phyloP scores from a whole-genome alignment of 148 eudicot species.

The Euryodendron excelsum region DNA sequence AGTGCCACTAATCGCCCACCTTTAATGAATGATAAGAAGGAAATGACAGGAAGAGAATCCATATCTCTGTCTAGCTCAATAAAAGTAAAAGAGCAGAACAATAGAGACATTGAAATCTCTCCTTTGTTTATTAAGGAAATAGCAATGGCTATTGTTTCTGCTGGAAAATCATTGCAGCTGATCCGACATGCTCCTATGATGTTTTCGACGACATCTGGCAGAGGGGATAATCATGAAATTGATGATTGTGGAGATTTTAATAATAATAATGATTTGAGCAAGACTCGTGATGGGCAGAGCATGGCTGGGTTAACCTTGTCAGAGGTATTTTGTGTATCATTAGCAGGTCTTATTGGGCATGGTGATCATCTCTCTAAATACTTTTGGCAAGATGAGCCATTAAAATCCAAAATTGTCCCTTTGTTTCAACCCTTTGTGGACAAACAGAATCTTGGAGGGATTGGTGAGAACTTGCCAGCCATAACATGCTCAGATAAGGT shows the following conservation, averaged over 20 bases:
- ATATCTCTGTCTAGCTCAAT: slow-evolving; percentile 19
- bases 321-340: slow-evolving; percentile 77
- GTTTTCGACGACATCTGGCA: slow-evolving; percentile 26
- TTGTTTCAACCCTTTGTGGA: slow-evolving; percentile 23
- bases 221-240: slow-evolving; percentile 24
- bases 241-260: slow-evolving; percentile 15
- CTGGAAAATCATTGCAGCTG: slow-evolving; percentile 94
- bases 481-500: slow-evolving; percentile 39
- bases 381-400: slow-evolving; percentile 45
- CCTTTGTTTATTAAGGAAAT: slow-evolving; percentile 81
- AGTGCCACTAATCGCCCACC: slow-evolving; percentile 21
- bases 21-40: slow-evolving; percentile 19
- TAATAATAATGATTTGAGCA: slow-evolving; percentile 17
- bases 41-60: slow-evolving; percentile 27
- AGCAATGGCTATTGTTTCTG: slow-evolving; percentile 73
- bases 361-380: slow-evolving; percentile 76
- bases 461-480: slow-evolving; percentile 24
- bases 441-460: slow-evolving; percentile 18
- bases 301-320: slow-evolving; percentile 62
- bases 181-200: slow-evolving; percentile 64
- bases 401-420: slow-evolving; percentile 33
- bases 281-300: slow-evolving; percentile 25
- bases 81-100: slow-evolving; percentile 35
- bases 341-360: slow-evolving; percentile 77
- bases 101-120: slow-evolving; percentile 46